These are phyloP conservation scores for Chaetomiaceae sp. DNA, from an alignment of 2,329 filamentous ascomycete genomes.

Conservation along the genomic window DNA sequence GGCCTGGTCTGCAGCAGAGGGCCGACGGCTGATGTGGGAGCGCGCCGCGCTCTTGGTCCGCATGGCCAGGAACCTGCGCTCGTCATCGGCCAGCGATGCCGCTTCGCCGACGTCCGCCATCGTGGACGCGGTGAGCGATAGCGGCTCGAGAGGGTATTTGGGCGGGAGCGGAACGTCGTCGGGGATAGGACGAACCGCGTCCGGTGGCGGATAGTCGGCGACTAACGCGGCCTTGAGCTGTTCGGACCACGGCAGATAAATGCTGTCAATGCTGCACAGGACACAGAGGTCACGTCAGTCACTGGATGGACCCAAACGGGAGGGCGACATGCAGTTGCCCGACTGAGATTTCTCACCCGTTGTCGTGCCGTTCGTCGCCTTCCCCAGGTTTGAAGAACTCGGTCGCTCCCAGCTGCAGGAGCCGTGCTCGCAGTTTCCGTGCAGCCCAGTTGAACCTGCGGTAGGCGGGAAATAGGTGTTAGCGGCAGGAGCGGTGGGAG, in stretches of 20 bases:
- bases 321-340: not conserved
- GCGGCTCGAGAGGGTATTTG: slow-evolving; percentile 48
- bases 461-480: not conserved
- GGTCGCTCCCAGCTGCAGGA: slow-evolving; percentile 75
- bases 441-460: slow-evolving; percentile 85
- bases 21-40: slow-evolving; percentile 21
- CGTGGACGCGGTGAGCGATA: not conserved
- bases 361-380: slow-evolving; percentile 87
- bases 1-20: slow-evolving; percentile 11
- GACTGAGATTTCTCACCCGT: slow-evolving; percentile 65
- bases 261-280: slow-evolving; percentile 63
- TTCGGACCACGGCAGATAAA: slow-evolving; percentile 71
- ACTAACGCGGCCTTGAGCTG: slow-evolving; percentile 62
- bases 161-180: slow-evolving; percentile 69
- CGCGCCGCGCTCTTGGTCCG: slow-evolving; percentile 22
- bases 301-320: slow-evolving; percentile 2
- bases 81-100: slow-evolving; percentile 5
- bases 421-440: slow-evolving; percentile 76
- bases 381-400: slow-evolving; percentile 75
- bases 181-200: slow-evolving; percentile 62
- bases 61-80: slow-evolving; percentile 14
- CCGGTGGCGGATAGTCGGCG: slow-evolving; percentile 61
- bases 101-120: not conserved
- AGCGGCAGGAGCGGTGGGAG: not conserved
- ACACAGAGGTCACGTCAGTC: not conserved